Percentiles rank a stretch among this genome's conserved stretches.
Conservation (phyloP, 2,329 filamentous ascomycete genomes). For the Aspergillus neotritici region DNA sequence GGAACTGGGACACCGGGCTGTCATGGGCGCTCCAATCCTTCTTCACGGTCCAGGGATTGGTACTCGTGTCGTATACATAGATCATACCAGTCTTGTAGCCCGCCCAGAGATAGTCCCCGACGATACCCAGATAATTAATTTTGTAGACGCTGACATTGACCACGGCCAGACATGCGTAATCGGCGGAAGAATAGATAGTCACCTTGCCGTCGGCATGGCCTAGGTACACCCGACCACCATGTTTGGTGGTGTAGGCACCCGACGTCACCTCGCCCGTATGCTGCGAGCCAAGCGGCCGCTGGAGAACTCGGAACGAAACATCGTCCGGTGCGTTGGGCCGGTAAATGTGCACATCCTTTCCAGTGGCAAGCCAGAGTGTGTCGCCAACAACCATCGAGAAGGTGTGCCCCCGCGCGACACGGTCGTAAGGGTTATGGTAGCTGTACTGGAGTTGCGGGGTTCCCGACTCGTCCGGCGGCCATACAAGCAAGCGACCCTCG, state of each 20-base stretch:
- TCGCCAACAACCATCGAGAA: constrained; percentile 85
- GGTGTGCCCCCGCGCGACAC: constrained; percentile 72
- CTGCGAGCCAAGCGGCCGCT: constrained; percentile 63
- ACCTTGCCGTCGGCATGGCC: constrained; percentile 92
- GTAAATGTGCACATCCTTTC: constrained; percentile 83
- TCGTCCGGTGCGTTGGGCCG: constrained; percentile 64
- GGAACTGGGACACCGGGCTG: constrained; percentile 70
- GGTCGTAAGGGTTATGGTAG: constrained; percentile 63
- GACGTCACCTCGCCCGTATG: constrained; percentile 82
- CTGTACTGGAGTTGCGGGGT: constrained; percentile 68
- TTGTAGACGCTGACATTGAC: constrained; percentile 90
- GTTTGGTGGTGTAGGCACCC: constrained; percentile 66
- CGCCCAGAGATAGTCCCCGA: constrained; percentile 81
- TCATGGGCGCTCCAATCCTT: constrained; percentile 96
- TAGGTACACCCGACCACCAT: constrained; percentile 76
- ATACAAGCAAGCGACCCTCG: constrained; percentile 76
- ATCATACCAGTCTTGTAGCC: constrained; percentile 92
- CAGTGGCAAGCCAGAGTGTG: constrained; percentile 79
- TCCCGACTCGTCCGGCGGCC: constrained; percentile 70
- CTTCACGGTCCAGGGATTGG: constrained; percentile 78
- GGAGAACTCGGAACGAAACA: constrained; percentile 67
- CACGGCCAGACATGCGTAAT: constrained; percentile 71
- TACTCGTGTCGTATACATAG: constrained; percentile 80
- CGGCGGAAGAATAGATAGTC: constrained; percentile 76
- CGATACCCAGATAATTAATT: constrained; percentile 78